phyloP scores from a whole-genome alignment of 2,329 filamentous ascomycete species.

The Calonectria naviculata region DNA sequence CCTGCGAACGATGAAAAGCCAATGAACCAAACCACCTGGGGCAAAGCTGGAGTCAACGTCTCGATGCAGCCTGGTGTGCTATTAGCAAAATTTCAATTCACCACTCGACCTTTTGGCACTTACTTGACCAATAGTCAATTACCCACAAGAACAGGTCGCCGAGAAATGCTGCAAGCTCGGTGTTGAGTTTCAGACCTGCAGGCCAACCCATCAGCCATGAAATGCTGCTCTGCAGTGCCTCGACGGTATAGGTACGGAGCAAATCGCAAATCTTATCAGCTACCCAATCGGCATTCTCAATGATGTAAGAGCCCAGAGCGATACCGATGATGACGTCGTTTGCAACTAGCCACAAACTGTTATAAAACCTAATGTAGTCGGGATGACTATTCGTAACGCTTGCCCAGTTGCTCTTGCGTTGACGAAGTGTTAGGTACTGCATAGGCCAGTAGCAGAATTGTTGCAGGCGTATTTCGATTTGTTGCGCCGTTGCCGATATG shows the following conservation, averaged over 20 bases:
- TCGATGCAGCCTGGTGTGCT: constrained; percentile 74
- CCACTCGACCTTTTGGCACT: constrained; percentile 42
- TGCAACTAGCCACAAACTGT: constrained; percentile 96
- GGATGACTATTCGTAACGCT: constrained; percentile 95
- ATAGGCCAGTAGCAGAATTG: constrained; percentile 99
- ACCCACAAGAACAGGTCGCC: constrained; percentile 98
- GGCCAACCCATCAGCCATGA: constrained; percentile 97
- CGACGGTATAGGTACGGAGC: constrained; percentile 85
- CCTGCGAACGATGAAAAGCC: constrained; percentile 96
- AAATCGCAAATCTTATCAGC: constrained; percentile 82
- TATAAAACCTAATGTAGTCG: constrained; percentile 99
- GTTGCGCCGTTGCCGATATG: constrained; percentile 94
- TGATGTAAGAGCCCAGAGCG: constrained; percentile 94
- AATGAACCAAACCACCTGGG: constrained; percentile 89
- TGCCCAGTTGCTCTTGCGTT: constrained; percentile 91
- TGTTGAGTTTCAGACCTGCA: constrained; percentile 94
- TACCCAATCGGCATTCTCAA: constrained; percentile 91
- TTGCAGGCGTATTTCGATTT: constrained; percentile 95
- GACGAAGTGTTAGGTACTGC: constrained; percentile 92
- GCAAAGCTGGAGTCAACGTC: constrained; percentile 82
- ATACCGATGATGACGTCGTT: constrained; percentile 99
- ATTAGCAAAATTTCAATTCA: constrained; percentile 39
- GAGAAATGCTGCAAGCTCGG: constrained; percentile 90
- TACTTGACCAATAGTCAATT: constrained; percentile 96
- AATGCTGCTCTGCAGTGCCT: constrained; percentile 89